Percentiles rank a stretch among this genome's conserved stretches.
Conservation (phyloP, 1,284 basidiomycete genomes). For the Puccinia triticina region DNA sequence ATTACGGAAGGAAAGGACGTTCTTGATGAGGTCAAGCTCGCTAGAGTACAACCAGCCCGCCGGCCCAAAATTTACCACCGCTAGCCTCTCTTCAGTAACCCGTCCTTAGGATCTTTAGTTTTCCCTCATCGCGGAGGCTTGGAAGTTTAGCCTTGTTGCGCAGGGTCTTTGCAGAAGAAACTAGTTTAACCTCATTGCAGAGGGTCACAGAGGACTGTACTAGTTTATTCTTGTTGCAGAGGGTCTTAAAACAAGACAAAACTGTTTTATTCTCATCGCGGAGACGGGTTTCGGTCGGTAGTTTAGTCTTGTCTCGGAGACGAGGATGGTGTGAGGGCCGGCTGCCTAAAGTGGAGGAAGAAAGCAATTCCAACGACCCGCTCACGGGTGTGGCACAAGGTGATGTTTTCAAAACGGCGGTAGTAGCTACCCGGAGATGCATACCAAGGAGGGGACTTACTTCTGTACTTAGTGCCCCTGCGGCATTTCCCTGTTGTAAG, state of each 20-base stretch:
- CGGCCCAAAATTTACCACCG: background rate
- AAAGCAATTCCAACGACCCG: background rate
- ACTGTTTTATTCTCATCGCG: too few relatives aligned
- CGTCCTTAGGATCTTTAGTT: too few relatives aligned
- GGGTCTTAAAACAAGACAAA: too few relatives aligned
- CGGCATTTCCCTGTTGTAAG: background rate
- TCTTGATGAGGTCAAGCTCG: background rate
- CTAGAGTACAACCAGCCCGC: background rate
- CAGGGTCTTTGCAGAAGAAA: background rate
- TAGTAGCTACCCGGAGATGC: background rate
- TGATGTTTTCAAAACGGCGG: background rate
- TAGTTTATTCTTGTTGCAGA: background rate
- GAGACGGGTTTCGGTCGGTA: too few relatives aligned
- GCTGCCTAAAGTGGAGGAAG: background rate
- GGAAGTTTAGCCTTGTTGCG: too few relatives aligned
- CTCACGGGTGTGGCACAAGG: background rate
- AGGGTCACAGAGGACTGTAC: too few relatives aligned
- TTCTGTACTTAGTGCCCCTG: background rate
- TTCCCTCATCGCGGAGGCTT: too few relatives aligned
- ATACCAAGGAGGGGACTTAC: background rate
- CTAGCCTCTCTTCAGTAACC: background rate
- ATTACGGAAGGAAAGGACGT: background rate
- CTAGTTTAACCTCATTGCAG: background rate
- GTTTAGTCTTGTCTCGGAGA: too few relatives aligned
- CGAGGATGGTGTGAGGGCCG: background rate